Conservation (phyloP, 2,329 filamentous ascomycete species). For the Sclerotinia glacialis region DNA sequence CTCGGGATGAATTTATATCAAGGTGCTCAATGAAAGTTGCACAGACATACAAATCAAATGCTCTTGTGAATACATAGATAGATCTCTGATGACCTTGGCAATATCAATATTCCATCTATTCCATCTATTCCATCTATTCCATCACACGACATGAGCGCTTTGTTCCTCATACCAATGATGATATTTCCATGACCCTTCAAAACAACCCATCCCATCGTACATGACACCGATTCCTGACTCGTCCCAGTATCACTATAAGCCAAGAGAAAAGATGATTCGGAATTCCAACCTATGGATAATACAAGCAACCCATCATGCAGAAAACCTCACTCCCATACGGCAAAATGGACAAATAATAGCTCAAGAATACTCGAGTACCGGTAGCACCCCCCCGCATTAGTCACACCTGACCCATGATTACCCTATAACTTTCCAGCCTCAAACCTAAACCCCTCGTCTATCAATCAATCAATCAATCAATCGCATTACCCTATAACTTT, state of each 20-base stretch:
- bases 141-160: slow-evolving; percentile 6
- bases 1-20: background rate
- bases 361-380: background rate
- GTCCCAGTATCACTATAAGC: background rate
- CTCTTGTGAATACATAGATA: background rate
- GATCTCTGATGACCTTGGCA: background rate
- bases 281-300: background rate
- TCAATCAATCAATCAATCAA: too few species aligned
- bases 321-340: background rate
- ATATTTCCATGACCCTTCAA: background rate
- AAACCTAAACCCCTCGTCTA: background rate
- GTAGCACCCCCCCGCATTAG: background rate
- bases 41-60: background rate
- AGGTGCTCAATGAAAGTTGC: background rate
- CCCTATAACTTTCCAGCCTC: background rate
- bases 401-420: background rate
- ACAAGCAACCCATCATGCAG: too few species aligned
- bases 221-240: background rate
- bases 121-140: too few species aligned
- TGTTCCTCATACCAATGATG: background rate
- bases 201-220: background rate
- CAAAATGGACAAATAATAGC: background rate
- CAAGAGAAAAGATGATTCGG: background rate
- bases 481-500: slow-evolving; percentile 4
- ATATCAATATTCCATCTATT: too few species aligned